These are phyloP conservation scores for Amphirosellinia nigrospora DNA, from an alignment of 495 filamentous ascomycete species.

Conservation along the genomic window DNA sequence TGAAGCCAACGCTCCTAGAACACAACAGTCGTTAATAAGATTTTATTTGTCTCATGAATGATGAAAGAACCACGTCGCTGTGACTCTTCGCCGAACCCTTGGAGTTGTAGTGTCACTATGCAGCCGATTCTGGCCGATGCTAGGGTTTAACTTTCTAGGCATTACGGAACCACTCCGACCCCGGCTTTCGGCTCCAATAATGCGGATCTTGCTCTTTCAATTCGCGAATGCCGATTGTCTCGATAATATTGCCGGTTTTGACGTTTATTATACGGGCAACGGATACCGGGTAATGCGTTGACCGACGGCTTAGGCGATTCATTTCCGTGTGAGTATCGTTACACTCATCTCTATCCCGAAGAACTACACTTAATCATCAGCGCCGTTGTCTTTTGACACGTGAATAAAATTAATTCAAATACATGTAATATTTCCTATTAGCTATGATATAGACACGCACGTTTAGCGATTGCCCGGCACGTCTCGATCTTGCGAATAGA, in stretches of 20 bases:
- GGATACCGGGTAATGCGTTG: too few relatives aligned
- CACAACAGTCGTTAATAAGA: neutral
- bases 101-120: neutral
- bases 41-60: neutral
- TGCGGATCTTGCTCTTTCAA: neutral
- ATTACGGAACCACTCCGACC: neutral
- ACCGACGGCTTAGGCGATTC: neutral
- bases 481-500: neutral
- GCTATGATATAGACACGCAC: neutral
- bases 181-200: conserved; percentile 1
- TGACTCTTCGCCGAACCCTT: neutral
- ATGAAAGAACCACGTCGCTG: neutral
- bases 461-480: neutral
- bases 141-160: neutral
- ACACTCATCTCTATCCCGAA: neutral
- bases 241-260: neutral
- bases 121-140: conserved; percentile 17
- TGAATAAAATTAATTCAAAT: too few relatives aligned
- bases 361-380: neutral
- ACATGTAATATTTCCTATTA: too few relatives aligned
- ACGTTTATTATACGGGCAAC: neutral
- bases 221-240: neutral
- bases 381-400: neutral
- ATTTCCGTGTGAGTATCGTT: neutral
- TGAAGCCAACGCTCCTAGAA: neutral